Percentiles rank a stretch among this genome's conserved stretches.
Evolutionary conservation across 169 alveolate species (phyloP).

Genomic region (Eimeria brunetti): DNA sequence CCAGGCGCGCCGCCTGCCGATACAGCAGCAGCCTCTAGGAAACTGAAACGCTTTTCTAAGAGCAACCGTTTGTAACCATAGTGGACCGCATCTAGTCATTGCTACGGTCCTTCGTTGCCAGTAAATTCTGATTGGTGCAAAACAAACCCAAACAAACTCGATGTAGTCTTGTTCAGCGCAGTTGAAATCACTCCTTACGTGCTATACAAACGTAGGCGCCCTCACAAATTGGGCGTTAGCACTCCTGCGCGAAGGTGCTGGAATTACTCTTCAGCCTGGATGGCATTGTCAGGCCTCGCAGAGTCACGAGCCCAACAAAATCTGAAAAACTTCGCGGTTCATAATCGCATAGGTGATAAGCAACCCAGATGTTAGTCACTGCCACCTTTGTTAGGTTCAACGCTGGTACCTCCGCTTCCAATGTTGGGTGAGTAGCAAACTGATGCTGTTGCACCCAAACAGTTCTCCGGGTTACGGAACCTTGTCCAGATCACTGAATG

Average conservation of each 20-base stretch:
- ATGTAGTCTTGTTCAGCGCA: background rate
- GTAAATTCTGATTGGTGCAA: background rate
- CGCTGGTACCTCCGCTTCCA: background rate
- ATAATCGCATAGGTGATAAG: background rate
- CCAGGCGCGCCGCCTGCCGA: constrained; percentile 40
- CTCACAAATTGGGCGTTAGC: background rate
- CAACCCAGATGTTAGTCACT: background rate
- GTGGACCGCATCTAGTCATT: background rate
- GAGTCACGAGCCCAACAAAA: background rate
- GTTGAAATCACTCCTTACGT: background rate
- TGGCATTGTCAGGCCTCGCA: background rate
- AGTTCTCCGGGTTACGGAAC: background rate
- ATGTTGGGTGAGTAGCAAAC: background rate
- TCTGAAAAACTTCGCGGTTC: background rate
- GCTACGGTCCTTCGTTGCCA: background rate
- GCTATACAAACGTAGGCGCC: background rate
- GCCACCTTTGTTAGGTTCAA: background rate
- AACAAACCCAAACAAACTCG: background rate
- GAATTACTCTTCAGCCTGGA: background rate
- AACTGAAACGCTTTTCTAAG: background rate
- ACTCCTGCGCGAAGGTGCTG: background rate
- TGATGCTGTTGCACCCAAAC: background rate
- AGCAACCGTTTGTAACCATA: too few relatives aligned
- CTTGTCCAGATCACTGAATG: background rate
- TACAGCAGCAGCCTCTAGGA: background rate